Evolutionary conservation across 2,329 filamentous ascomycete genomes (phyloP), one percentile per base, ranked within the genome.

Genomic region (Calonectria fujianensis): DNA sequence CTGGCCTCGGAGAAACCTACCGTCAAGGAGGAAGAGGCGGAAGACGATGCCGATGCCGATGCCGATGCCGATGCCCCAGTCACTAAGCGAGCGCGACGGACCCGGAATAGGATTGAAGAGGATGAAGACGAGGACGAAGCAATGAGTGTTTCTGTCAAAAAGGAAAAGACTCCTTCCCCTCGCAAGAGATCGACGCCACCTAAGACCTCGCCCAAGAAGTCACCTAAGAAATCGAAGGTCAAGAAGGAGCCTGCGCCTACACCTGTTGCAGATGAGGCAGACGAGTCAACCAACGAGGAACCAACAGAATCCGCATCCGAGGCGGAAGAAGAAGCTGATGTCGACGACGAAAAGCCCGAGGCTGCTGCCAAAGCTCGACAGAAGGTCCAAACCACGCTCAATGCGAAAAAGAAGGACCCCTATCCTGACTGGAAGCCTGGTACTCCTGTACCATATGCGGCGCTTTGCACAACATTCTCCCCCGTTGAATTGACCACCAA

Each of bases 401-500:
- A 93, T 82, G 88, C 91, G 24, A 91, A 90, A 67, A 88, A 86
- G 50, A 94, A 95, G 78, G 94, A 98, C 81, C 93, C 94, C n/a
- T 98, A 96, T 85, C 96, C 96, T 0, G 96, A 99, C 85, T 99
- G 97, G 97, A 94, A 95, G 83, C 88, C 94, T 61, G 96, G 96
- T 61, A 91, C 94, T 63, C 95, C 96, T 14, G 96, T 98, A 1
- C 97, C 97, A 0, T 99, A 98, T 81, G 96, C 96, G 32, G 97
- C 97, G 16, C 90, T 99, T 10, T 98, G 97, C 85, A 95, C 93
- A 14, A 98, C 97, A 0, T 98, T 98, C 81, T 98, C 96, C 1
- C 91, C 98, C 41, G 93, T 98, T 69, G 97, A 99, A 86, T 93
- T 98, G 89, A 99, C 96, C 0, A 95, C 95, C 8, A 98, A 98